Conservation (phyloP, 306 rosid species). For the Pueraria montana region DNA sequence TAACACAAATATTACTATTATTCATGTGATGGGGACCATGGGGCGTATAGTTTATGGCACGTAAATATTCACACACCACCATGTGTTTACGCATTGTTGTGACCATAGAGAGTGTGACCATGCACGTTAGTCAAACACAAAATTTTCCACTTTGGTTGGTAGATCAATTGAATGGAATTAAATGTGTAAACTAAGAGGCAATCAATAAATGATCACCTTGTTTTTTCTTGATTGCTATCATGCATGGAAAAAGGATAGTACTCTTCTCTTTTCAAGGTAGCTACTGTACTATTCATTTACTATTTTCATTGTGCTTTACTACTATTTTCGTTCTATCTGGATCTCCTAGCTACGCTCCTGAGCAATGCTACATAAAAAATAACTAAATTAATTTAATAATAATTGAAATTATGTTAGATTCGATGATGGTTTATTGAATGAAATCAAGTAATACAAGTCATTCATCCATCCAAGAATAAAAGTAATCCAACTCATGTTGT, state of each 20-base stretch:
- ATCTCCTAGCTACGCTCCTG: too few relatives aligned
- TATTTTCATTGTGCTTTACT: not conserved
- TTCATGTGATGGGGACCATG: not conserved
- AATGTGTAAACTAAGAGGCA: not conserved
- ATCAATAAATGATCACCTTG: not conserved
- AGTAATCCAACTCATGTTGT: not conserved
- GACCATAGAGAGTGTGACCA: not conserved
- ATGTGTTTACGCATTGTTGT: not conserved
- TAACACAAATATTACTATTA: not conserved
- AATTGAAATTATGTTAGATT: too few relatives aligned
- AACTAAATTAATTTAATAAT: too few relatives aligned
- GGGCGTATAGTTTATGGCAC: not conserved
- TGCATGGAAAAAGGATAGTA: not conserved
- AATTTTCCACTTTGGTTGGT: not conserved
- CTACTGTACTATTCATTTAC: not conserved
- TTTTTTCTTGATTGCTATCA: not conserved
- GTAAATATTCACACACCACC: not conserved
- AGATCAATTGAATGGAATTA: slow-evolving; percentile 3
- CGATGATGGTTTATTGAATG: too few relatives aligned
- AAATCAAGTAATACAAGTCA: not conserved
- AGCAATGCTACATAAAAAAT: not conserved
- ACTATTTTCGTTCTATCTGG: too few relatives aligned
- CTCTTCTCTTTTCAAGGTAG: not conserved
- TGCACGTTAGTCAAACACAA: not conserved
- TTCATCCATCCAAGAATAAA: not conserved